Evolutionary conservation across 2,329 filamentous ascomycete species (phyloP), one percentile per base, ranked within the genome.

Genomic region (Neoarthrinium moseri): DNA sequence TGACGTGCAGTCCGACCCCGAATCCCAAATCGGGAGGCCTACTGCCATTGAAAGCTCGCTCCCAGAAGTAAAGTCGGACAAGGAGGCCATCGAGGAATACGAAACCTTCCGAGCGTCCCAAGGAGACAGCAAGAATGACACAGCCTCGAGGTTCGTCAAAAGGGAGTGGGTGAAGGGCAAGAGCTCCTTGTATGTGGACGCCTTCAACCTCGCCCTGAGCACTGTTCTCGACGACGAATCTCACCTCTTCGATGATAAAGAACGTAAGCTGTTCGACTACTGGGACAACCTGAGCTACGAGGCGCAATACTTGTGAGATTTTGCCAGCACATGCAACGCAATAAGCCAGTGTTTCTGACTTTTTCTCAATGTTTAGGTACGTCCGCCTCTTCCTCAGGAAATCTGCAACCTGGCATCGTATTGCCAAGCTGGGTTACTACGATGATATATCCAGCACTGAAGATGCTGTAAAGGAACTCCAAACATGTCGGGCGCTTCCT

Each of bases 151-250:
- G 47, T 69, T 81, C 42, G 51, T 63, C 46, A 51, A 59, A 13
- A 64, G 73, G 72, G 41, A 78, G 49, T 96, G 89, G 89, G 68
- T 83, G 4, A 82, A 77, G 57, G 89, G 90, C 0, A 84, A 83
- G 62, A 95, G 85, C 59, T 97, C 91, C 2, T 89, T 99, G 45
- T 99, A 99, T 58, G 90, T 96, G 15, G 94, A 99, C 68, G 94
- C 94, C 1, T 99, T 99, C 73, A 96, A 96, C 59, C 74, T 97
- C 12, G 90, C 92, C 2, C 71, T 99, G 39, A 85, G 92, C 48
- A 96, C 89, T 0, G 94, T 99, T 4, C 70, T 97, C 11, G 84
- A 89, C 39, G 89, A 97, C 47, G 94, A 99, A 66, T 78, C 81
- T 1, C 89, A 96, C 66, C 71, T 99, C 0, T 99, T 97, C 62